Percentiles rank a stretch among this genome's conserved stretches.
Evolutionary conservation across 2,329 filamentous ascomycete species (phyloP).

Genomic region (Didymella pomorum): DNA sequence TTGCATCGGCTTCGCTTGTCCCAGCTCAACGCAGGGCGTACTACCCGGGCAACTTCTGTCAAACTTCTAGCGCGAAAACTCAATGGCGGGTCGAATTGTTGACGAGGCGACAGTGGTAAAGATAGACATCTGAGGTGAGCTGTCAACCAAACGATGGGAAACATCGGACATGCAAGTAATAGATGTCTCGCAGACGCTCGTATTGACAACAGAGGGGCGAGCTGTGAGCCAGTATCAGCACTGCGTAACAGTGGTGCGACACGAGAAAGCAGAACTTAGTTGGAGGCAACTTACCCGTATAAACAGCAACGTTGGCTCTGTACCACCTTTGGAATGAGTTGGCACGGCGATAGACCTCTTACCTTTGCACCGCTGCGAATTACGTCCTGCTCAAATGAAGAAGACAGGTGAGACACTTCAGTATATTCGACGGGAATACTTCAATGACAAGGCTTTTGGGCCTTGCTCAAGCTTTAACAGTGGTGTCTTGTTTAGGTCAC

Average conservation of each 20-base stretch:
- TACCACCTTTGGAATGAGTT: background rate
- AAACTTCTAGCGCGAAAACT: conserved; percentile 8
- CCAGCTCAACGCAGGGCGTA: conserved; percentile 5
- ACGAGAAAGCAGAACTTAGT: background rate
- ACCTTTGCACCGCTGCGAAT: too few relatives aligned
- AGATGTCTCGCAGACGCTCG: conserved; percentile 11
- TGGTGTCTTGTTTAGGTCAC: background rate
- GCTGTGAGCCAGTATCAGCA: background rate
- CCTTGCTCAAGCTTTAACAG: background rate
- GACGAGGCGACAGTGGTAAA: background rate
- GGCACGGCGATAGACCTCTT: background rate
- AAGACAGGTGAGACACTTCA: background rate
- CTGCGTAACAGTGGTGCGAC: background rate
- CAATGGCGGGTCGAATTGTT: background rate
- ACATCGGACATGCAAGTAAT: background rate
- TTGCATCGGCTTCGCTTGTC: conserved; percentile 12
- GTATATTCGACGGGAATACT: background rate
- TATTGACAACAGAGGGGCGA: background rate
- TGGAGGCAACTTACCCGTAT: background rate
- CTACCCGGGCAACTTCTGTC: conserved; percentile 1
- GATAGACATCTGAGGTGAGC: conserved; percentile 11
- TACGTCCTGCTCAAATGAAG: background rate
- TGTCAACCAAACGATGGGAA: conserved; percentile 2
- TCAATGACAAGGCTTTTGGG: background rate
- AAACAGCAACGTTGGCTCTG: background rate